A percentile compares a stretch with the other conserved stretches of the same genome.
Conservation (phyloP, 2,329 filamentous ascomycete genomes). For the Colletotrichum sp. region DNA sequence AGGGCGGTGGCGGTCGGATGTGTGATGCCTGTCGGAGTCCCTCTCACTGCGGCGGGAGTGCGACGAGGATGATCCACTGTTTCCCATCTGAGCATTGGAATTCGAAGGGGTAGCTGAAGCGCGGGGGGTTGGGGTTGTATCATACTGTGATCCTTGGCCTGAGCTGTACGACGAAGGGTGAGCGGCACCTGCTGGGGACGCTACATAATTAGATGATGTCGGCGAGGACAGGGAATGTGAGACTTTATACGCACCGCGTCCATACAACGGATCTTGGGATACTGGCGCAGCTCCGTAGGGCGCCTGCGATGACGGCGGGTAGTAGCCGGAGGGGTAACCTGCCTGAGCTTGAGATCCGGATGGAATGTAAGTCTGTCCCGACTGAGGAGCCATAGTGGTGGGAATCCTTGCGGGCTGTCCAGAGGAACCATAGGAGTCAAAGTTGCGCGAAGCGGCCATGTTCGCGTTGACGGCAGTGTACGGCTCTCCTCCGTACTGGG, state of each 20-base stretch:
- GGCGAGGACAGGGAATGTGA: conserved; percentile 1
- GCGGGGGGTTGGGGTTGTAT: conserved; percentile 46
- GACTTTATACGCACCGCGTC: conserved; percentile 62
- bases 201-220: conserved; percentile 53
- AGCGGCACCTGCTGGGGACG: conserved; percentile 55
- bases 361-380: conserved; percentile 18
- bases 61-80: conserved; percentile 36
- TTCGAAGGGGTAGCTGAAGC: conserved; percentile 40
- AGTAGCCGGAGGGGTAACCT: conserved; percentile 27
- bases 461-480: conserved; percentile 19
- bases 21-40: conserved; percentile 45
- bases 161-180: conserved; percentile 27
- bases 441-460: neutral
- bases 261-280: conserved; percentile 59
- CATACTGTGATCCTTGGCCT: conserved; percentile 57
- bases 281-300: conserved; percentile 34
- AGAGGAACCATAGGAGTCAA: conserved; percentile 19
- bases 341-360: conserved; percentile 16
- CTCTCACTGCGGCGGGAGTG: conserved; percentile 43
- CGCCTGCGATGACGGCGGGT: conserved; percentile 23
- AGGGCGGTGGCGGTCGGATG: conserved; percentile 43
- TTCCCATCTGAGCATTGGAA: conserved; percentile 43
- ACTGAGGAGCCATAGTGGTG: conserved; percentile 12
- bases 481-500: conserved; percentile 16
- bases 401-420: conserved; percentile 16